Conservation (phyloP, 371 early-diverging fungal genomes). For the Racocetra persica region DNA sequence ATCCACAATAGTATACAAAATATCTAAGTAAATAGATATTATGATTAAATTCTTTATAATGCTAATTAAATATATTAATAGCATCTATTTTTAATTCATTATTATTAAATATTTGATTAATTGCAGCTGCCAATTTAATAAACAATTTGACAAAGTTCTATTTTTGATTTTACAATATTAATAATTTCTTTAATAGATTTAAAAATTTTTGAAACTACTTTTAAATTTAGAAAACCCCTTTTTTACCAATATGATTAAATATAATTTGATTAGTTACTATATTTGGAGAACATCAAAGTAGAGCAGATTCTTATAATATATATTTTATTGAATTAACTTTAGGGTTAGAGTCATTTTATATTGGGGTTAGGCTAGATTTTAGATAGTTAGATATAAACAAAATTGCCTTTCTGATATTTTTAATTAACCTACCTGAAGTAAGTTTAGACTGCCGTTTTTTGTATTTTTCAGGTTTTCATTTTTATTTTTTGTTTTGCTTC, state of each 20-base stretch:
- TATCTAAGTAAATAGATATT: neutral
- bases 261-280: neutral
- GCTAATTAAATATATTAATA: neutral
- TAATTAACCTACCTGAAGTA: no score
- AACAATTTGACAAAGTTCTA: neutral
- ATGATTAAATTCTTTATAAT: neutral
- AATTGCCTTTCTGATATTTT: no score
- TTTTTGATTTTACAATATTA: conserved; percentile 17
- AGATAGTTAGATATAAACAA: no score
- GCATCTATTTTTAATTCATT: neutral
- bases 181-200: neutral
- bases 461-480: no score
- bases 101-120: neutral
- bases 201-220: neutral
- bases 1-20: neutral
- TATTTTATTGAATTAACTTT: no score
- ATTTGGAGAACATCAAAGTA: no score
- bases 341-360: no score
- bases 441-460: no score
- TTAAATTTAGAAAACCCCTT: neutral
- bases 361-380: no score
- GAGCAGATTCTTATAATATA: no score
- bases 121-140: neutral
- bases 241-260: neutral
- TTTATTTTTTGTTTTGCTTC: no score